phyloP scores from a whole-genome alignment of 164 flowering plant genomes.

The Stephania japonica region DNA sequence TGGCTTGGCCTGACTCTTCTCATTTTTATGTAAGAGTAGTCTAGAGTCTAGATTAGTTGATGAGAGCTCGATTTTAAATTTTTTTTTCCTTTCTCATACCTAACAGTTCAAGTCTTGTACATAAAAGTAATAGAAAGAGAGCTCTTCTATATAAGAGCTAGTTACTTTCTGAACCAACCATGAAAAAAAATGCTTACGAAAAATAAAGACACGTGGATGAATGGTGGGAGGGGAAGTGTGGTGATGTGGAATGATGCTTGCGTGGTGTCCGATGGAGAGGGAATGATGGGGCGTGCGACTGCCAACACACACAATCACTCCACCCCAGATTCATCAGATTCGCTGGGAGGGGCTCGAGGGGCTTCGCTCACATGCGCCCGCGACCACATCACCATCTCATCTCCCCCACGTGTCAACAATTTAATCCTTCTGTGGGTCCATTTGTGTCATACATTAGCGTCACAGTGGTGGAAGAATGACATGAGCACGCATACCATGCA shows the following conservation, averaged over 20 bases:
- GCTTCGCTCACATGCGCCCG: not conserved
- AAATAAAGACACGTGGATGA: too few relatives aligned
- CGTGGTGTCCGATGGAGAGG: not conserved
- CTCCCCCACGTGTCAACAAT: not conserved
- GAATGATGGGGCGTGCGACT: not conserved
- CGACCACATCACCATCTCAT: not conserved
- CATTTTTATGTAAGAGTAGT: too few relatives aligned
- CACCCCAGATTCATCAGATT: not conserved
- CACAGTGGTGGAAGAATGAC: not conserved
- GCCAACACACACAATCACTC: not conserved
- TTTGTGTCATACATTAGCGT: not conserved
- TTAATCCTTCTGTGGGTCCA: not conserved
- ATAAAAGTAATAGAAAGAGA: too few relatives aligned
- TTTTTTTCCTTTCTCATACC: too few relatives aligned
- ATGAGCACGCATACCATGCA: not conserved
- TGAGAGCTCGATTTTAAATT: too few relatives aligned
- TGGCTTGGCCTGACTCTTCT: too few relatives aligned
- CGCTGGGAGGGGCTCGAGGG: not conserved
- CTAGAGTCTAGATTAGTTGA: too few relatives aligned
- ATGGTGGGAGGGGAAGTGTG: not conserved
- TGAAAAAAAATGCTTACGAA: too few relatives aligned
- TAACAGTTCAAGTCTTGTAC: too few relatives aligned
- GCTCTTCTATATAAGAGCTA: too few relatives aligned
- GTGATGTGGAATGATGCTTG: not conserved
- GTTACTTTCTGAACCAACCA: too few relatives aligned